Evolutionary conservation across 2,329 filamentous ascomycete species (phyloP), one percentile per base, ranked within the genome.

Genomic region (Talaromyces sp.): DNA sequence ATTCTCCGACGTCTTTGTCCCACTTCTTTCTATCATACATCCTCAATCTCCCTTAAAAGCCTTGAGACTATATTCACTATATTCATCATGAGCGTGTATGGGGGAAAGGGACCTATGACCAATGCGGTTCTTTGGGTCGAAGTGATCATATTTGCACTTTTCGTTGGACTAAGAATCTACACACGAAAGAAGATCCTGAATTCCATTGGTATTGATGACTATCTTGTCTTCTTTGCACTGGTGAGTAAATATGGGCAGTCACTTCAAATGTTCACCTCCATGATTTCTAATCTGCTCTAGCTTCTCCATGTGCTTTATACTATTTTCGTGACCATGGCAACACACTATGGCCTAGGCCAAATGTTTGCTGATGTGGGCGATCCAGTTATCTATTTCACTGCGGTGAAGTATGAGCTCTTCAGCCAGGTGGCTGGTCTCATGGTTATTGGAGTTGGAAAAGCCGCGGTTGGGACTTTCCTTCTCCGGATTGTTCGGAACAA

Each of bases 371-470:
- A 55, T 24, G 52, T 65, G 13, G 61, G 60, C 2, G 42, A 64
- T 46, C 45, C 55, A 22, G 39, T 16, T 3, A 56, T 42, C 29
- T 65, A 65, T 35, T 56, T 54, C 32, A 60, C 53, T 5, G 62
- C 62, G 6, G 52, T 61, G 14, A 64, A 61, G 24, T 65, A 64
- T 36, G 62, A 65, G 43, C 14, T 65, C 1, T 62, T 64, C 44
- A 58, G 58, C 30, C 61, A 64, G 17, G 56, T 62, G 1, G 60
- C 61, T 9, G 61, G 60, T 11, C 53, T 64, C n/a, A 62, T 64
- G 56, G 56, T 54, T 19, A 64, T 62, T 20, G 61, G 61, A 2
- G 51, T 62, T 2, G 61, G 60, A 4, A 64, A 64, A 37, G 27
- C 37, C 1, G 61, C 61, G 0, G 60, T 64, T 10, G 61, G 61